Evolutionary conservation across 208 protist genomes (phyloP), one percentile per base, ranked within the genome.

Genomic region (Leishmania martiniquensis): DNA sequence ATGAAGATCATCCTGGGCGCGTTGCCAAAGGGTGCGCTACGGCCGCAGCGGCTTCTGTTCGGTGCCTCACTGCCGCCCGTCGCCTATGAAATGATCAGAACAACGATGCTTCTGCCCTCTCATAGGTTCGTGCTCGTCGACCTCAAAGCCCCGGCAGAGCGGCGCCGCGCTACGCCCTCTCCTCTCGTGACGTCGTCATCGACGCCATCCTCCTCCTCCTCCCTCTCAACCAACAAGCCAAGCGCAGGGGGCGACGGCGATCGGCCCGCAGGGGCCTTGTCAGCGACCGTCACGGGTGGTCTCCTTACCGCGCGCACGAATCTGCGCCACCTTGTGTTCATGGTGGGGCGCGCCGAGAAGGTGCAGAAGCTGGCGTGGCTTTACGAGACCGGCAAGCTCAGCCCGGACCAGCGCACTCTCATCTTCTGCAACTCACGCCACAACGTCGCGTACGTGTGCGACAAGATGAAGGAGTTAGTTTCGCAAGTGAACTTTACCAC

Each of bases 341-440:
- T 96, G 86, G 44, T 97, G 20, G 86, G 89, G 1, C 83, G 89
- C 15, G 85, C 89, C 44, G 90, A 97, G 72, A 96, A 96, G 78
- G 80, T 92, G 37, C 78, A 86, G 72, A 93, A 91, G 60, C 81
- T 97, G 1, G 84, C 79, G 29, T 91, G 85, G 86, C 83, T 97
- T 4, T 97, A 94, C 78, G 76, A 87, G 59, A 89, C 81, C 0
- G 92, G 91, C 13, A 87, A 89, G 49, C 81, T 97, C n/a, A 77
- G 68, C 34, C 17, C 59, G 0, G 88, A 93, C 68, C 89, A 97
- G 80, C 88, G 91, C 34, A 90, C 87, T 9, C 73, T 97, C 54
- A 91, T 97, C 67, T 97, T 97, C 60, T 97, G 94, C 78, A 97
- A 97, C 81, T 91, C 88, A 4, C 92, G 91, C 47, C 82, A 95